phyloP scores from a whole-genome alignment of 75 land plant genomes.

The Chamaecyparis obtusa region DNA sequence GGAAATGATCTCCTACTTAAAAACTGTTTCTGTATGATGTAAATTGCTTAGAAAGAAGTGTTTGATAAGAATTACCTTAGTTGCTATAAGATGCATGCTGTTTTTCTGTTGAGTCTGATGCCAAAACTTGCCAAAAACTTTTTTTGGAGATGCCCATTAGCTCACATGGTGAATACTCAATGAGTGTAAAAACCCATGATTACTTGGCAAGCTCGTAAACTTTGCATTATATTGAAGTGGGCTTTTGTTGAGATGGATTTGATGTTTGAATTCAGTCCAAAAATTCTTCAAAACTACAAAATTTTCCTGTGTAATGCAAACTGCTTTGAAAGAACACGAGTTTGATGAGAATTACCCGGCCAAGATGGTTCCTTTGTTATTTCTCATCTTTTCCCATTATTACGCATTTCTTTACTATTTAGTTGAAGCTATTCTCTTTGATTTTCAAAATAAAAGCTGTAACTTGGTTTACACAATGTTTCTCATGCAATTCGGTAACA shows the following conservation, averaged over 20 bases:
- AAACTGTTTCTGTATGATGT: background rate
- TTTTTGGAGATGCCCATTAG: no score
- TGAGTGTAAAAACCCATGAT: no score
- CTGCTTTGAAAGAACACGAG: background rate
- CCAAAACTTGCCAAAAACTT: no score
- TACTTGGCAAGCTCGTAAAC: no score
- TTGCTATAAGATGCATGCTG: background rate
- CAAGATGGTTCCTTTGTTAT: background rate
- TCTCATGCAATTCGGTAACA: background rate
- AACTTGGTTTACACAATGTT: background rate
- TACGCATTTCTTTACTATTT: background rate
- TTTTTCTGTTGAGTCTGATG: background rate
- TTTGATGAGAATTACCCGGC: background rate
- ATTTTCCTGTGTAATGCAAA: background rate
- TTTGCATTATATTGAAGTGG: no score
- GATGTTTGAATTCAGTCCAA: background rate
- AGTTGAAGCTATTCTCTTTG: background rate
- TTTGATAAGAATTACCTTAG: background rate
- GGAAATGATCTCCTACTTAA: background rate
- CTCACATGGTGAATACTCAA: no score
- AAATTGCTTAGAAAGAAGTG: background rate
- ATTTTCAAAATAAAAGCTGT: background rate
- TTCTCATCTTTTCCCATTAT: background rate
- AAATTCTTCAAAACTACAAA: background rate
- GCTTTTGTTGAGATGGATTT: background rate